phyloP scores from a whole-genome alignment of 208 protist genomes.

The Trypanosoma conorhini region DNA sequence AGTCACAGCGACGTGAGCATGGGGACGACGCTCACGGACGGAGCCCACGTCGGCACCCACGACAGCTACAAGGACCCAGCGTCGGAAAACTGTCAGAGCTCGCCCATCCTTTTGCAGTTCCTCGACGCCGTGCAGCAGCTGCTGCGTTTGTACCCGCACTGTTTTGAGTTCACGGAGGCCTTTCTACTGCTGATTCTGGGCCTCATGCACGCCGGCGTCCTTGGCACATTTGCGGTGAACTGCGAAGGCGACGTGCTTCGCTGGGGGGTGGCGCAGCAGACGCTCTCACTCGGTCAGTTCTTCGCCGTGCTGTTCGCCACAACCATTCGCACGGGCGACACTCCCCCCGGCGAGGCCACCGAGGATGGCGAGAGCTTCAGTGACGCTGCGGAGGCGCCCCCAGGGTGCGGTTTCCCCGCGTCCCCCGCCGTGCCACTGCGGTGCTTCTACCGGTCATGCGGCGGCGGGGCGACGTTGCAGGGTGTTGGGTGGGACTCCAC shows the following conservation, averaged over 20 bases:
- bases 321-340: constrained; percentile 11
- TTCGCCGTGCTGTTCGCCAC: constrained; percentile 51
- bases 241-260: constrained; percentile 38
- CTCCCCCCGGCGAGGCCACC: neutral
- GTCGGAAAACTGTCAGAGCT: constrained; percentile 56
- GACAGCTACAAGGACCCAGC: constrained; percentile 27
- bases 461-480: neutral
- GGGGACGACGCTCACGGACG: too few species aligned
- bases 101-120: constrained; percentile 96
- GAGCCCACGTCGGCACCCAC: too few species aligned
- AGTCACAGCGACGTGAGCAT: constrained; percentile 89
- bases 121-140: constrained; percentile 96
- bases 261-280: constrained; percentile 32
- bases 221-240: constrained; percentile 83
- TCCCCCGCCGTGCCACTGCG: neutral
- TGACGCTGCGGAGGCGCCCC: neutral
- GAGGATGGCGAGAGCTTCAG: neutral
- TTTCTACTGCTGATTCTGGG: constrained; percentile 73
- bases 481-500: constrained; percentile 2
- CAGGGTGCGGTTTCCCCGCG: neutral
- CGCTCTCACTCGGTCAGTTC: constrained; percentile 59
- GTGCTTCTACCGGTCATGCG: constrained; percentile 1
- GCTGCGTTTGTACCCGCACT: constrained; percentile 85
- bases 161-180: constrained; percentile 97
- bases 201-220: constrained; percentile 89